Evolutionary conservation across 768 basidiomycete species (phyloP), one percentile per base, ranked within the genome.

Genomic region (Leccinum olivaceopallidum): DNA sequence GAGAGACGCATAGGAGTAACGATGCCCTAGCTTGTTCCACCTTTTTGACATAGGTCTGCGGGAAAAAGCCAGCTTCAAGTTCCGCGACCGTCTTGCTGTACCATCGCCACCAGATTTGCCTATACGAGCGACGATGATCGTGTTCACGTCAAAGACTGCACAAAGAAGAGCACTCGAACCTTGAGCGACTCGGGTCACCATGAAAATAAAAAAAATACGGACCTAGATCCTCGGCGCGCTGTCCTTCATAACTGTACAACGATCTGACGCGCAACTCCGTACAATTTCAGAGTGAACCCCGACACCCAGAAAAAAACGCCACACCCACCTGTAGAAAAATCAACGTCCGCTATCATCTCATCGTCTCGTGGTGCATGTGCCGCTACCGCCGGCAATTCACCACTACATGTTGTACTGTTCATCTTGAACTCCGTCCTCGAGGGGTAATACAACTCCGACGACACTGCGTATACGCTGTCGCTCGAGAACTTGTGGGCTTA

Each of bases 181-280:
- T 34, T 64, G 39, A 68, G 59, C 18, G 28, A 61, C 28, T 16
- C 6, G n/a, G 24, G 24, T 24, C 24, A 39, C 12, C 26, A 48
- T 47, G 2, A 50, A 32, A 42, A 59, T 14, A 28, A 5, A 7
- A 7, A 51, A n/a, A 24, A 48, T 12, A 81, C 89, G 69, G 67
- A 94, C 93, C 83, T 49, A 98, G 80, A 75, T 99, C 96, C 65
- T 95, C 95, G 9, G 84, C 79, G 10, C 95, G 86, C 62, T 95
- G 93, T 4, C 87, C 95, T 55, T 90, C 83, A 70, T 94, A 98
- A 1, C 87, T 71, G 77, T 90, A 98, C 59, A 98, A 73, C 5
- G 95, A 84, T 56, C 94, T 81, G 9, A 89, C 90, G 32, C 86
- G 85, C 60, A 88, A 75, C 60, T 86, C 94, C 95, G 66, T 5